phyloP scores from a whole-genome alignment of 2,329 filamentous ascomycete species.

The Pseudonectria foliicola region DNA sequence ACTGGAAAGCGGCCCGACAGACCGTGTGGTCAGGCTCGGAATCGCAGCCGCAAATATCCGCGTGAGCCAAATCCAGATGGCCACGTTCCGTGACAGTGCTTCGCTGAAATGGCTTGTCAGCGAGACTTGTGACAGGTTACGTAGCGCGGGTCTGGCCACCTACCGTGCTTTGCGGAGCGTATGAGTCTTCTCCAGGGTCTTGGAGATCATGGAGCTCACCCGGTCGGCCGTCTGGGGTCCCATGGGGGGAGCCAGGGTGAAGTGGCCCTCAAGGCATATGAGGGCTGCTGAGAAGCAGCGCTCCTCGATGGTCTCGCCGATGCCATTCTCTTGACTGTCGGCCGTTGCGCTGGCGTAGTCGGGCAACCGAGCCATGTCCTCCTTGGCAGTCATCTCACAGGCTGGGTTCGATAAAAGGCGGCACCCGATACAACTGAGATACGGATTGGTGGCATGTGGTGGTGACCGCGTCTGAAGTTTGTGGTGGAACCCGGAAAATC shows the following conservation, averaged over 20 bases:
- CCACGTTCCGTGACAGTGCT: conserved; percentile 53
- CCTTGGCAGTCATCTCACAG: conserved; percentile 10
- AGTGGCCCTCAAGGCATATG: conserved; percentile 56
- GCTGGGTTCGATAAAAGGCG: no score
- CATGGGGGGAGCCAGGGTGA: conserved; percentile 49
- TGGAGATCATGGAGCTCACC: conserved; percentile 50
- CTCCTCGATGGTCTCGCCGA: conserved; percentile 52
- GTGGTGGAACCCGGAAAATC: conserved; percentile 20
- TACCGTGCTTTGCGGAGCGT: conserved; percentile 54
- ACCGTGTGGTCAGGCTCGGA: conserved; percentile 52
- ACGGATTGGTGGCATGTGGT: conserved; percentile 6
- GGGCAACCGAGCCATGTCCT: conserved; percentile 19
- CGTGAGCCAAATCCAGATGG: conserved; percentile 59
- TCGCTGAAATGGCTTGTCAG: conserved; percentile 37
- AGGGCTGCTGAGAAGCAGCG: conserved; percentile 54
- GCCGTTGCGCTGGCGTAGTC: conserved; percentile 15
- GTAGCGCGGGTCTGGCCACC: conserved; percentile 8
- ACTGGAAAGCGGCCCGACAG: conserved; percentile 48
- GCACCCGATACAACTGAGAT: conserved; percentile 3
- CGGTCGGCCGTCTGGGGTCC: conserved; percentile 48
- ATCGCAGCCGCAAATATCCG: conserved; percentile 55
- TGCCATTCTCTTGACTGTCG: conserved; percentile 12
- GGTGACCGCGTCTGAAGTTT: conserved; percentile 9
- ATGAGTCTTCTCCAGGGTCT: conserved; percentile 58
- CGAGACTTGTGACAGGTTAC: neutral